phyloP scores from a whole-genome alignment of 768 basidiomycete genomes.

The Termitomyces sp. region DNA sequence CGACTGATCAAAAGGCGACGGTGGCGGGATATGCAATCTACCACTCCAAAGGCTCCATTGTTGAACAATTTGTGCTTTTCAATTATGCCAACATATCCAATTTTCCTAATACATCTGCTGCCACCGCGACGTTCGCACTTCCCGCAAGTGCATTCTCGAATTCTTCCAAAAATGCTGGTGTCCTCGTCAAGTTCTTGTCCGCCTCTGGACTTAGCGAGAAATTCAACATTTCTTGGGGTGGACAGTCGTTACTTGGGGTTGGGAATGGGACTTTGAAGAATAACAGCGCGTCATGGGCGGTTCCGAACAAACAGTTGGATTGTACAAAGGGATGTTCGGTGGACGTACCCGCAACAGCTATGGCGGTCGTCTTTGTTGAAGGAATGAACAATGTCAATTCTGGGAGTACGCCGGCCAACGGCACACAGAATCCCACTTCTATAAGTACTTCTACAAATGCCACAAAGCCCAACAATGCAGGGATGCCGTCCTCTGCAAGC shows the following conservation, averaged over 20 bases:
- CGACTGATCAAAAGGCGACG: constrained; percentile 27
- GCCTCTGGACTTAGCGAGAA: constrained; percentile 44
- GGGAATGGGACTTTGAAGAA: constrained; percentile 32
- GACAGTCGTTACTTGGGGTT: constrained; percentile 39
- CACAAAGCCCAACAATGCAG: neutral
- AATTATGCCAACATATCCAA: constrained; percentile 41
- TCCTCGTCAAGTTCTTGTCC: constrained; percentile 40
- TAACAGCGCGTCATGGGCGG: constrained; percentile 25
- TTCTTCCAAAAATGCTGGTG: constrained; percentile 14
- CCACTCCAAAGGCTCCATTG: constrained; percentile 38
- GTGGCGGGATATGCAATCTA: constrained; percentile 55
- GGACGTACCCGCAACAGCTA: constrained; percentile 39
- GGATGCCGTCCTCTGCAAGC: neutral
- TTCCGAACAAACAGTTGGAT: constrained; percentile 29
- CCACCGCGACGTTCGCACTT: constrained; percentile 29
- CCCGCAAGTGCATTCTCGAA: constrained; percentile 24
- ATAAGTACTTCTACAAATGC: neutral
- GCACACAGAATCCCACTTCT: neutral
- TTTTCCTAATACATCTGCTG: constrained; percentile 32
- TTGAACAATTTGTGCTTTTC: constrained; percentile 40
- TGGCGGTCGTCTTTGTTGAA: constrained; percentile 40
- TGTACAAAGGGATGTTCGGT: constrained; percentile 42
- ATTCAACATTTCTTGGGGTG: constrained; percentile 56
- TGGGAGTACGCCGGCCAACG: neutral
- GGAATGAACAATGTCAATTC: neutral